These are phyloP conservation scores for Diaporthe vexans DNA, from an alignment of 2,329 filamentous ascomycete genomes.

Conservation along the genomic window DNA sequence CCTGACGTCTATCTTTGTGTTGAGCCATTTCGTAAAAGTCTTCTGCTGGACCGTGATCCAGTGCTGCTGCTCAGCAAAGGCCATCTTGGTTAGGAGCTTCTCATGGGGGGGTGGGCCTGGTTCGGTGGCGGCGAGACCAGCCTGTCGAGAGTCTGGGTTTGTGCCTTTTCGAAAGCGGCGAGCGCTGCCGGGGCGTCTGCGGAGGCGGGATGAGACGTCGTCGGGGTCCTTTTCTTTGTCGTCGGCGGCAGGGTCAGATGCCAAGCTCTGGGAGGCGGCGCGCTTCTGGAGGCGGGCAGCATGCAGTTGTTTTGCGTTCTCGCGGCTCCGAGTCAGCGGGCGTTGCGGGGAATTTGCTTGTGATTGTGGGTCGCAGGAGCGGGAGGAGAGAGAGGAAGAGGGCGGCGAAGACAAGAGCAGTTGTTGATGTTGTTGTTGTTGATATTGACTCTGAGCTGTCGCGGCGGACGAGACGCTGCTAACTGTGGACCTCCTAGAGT, in stretches of 20 bases:
- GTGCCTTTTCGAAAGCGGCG: conserved; percentile 47
- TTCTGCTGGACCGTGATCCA: conserved; percentile 93
- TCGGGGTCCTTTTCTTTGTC: conserved; percentile 45
- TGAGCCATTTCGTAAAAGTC: conserved; percentile 99
- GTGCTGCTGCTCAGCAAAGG: conserved; percentile 73
- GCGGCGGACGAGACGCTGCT: conserved; percentile 48
- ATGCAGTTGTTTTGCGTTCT: conserved; percentile 65
- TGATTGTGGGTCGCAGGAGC: conserved; percentile 31
- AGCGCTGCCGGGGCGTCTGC: conserved; percentile 35
- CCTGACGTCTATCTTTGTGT: conserved; percentile 89
- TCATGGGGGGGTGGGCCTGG: conserved; percentile 58
- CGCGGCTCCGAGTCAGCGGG: conserved; percentile 53
- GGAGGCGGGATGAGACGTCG: conserved; percentile 26
- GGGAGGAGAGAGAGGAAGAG: not conserved
- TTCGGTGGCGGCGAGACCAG: conserved; percentile 55
- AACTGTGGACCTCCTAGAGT: conserved; percentile 49
- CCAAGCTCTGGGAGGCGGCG: conserved; percentile 48
- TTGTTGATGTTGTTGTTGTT: conserved; percentile 27
- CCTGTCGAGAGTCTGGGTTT: conserved; percentile 50
- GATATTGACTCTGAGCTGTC: conserved; percentile 36
- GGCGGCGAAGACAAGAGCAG: conserved; percentile 11
- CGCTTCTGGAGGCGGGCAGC: conserved; percentile 59
- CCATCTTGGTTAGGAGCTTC: conserved; percentile 70
- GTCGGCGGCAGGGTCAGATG: conserved; percentile 52
- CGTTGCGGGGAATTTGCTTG: conserved; percentile 39